Conservation (phyloP, 306 rosid species). For the Hylodesmum podocarpum region DNA sequence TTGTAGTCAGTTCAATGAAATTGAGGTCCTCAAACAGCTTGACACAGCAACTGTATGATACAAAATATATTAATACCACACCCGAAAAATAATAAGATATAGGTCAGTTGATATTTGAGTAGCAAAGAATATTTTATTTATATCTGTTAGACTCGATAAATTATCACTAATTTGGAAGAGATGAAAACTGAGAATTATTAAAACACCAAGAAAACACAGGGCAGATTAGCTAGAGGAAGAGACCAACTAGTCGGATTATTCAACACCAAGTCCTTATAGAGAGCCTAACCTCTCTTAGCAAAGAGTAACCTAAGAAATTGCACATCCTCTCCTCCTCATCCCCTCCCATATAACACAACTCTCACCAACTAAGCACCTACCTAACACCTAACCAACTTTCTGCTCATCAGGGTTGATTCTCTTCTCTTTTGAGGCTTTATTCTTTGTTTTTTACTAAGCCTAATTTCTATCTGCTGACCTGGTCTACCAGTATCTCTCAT, state of each 20-base stretch:
- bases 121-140: background rate
- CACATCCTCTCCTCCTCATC: background rate
- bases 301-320: background rate
- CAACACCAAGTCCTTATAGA: background rate
- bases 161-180: background rate
- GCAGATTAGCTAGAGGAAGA: background rate
- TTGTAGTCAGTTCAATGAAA: background rate
- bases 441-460: background rate
- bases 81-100: background rate
- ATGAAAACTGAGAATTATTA: background rate
- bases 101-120: background rate
- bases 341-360: background rate
- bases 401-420: background rate
- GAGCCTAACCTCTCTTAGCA: background rate
- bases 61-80: background rate
- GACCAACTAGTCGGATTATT: background rate
- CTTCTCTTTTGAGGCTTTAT: background rate
- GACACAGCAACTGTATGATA: background rate
- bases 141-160: background rate
- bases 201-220: background rate
- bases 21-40: slow-evolving; percentile 26
- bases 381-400: background rate
- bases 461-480: background rate
- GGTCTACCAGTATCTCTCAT: background rate
- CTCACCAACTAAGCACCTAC: background rate